A percentile compares a stretch with the other conserved stretches of the same genome.
phyloP scores from a whole-genome alignment of 2,329 filamentous ascomycete species.

The Calonectria multiphialidica region DNA sequence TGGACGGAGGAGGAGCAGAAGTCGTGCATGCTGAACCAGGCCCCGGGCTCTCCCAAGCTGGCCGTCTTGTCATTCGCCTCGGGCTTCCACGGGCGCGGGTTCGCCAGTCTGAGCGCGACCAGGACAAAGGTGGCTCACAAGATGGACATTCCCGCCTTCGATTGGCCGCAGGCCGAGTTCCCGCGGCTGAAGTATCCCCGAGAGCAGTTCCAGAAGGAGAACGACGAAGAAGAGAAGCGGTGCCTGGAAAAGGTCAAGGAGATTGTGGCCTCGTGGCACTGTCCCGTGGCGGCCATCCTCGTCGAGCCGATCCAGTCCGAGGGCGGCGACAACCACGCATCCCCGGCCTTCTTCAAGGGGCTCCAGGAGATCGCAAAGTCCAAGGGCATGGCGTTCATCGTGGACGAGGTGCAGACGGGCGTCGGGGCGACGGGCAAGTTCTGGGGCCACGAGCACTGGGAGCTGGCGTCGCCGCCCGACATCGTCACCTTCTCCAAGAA shows the following conservation, averaged over 20 bases:
- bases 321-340: conserved; percentile 87
- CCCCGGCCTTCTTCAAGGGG: conserved; percentile 81
- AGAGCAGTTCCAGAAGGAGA: conserved; percentile 82
- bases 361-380: conserved; percentile 79
- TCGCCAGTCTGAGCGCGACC: conserved; percentile 87
- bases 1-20: conserved; percentile 14
- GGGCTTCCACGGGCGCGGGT: conserved; percentile 85
- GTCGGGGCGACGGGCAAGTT: conserved; percentile 92
- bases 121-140: conserved; percentile 95
- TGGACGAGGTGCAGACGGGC: conserved; percentile 91
- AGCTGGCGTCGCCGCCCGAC: conserved; percentile 81
- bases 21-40: conserved; percentile 20
- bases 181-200: conserved; percentile 87
- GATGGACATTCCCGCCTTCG: conserved; percentile 91
- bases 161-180: conserved; percentile 93
- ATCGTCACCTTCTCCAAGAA: conserved; percentile 95
- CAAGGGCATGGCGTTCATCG: conserved; percentile 79
- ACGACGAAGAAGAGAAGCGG: conserved; percentile 78
- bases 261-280: conserved; percentile 74
- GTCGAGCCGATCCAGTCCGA: conserved; percentile 87
- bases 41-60: conserved; percentile 78
- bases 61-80: conserved; percentile 84
- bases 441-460: conserved; percentile 97
- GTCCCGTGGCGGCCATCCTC: conserved; percentile 79
- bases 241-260: conserved; percentile 80